phyloP scores from a whole-genome alignment of 805 yeast genomes.

The Wickerhamiella shivajii region DNA sequence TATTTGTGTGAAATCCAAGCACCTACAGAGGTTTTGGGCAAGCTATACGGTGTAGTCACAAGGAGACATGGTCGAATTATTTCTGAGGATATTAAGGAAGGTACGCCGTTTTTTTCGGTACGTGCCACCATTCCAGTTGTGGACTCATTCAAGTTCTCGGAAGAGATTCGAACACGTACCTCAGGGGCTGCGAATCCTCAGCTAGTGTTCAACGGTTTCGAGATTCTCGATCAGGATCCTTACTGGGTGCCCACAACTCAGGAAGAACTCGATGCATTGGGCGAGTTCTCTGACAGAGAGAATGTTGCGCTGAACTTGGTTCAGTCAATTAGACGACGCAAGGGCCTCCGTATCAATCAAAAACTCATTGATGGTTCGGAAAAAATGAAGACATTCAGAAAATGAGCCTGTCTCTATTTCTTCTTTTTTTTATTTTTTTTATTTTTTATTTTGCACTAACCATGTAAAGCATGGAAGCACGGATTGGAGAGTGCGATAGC shows the following conservation, averaged over 20 bases:
- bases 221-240: conserved; percentile 80
- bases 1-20: conserved; percentile 93
- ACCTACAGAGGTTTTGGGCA: conserved; percentile 84
- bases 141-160: conserved; percentile 93
- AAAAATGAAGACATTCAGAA: conserved; percentile 3
- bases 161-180: conserved; percentile 81
- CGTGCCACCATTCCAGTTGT: conserved; percentile 79
- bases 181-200: conserved; percentile 98
- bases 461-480: too few relatives aligned
- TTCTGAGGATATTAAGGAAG: conserved; percentile 94
- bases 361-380: conserved; percentile 87
- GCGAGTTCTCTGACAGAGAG: conserved; percentile 84
- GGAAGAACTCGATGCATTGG: conserved; percentile 85
- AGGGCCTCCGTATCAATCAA: conserved; percentile 81
- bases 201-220: conserved; percentile 77
- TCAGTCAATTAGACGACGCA: conserved; percentile 66
- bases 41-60: conserved; percentile 88
- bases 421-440: background rate
- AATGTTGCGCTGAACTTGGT: conserved; percentile 80
- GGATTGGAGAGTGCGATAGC: too few relatives aligned
- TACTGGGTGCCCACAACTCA: conserved; percentile 99
- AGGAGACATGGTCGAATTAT: conserved; percentile 71
- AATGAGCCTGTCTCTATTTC: background rate
- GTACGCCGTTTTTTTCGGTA: conserved; percentile 88
- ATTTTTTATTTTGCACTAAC: too few relatives aligned